phyloP scores from a whole-genome alignment of 2,329 filamentous ascomycete genomes.

The Tolypocladium cylindrosporum region DNA sequence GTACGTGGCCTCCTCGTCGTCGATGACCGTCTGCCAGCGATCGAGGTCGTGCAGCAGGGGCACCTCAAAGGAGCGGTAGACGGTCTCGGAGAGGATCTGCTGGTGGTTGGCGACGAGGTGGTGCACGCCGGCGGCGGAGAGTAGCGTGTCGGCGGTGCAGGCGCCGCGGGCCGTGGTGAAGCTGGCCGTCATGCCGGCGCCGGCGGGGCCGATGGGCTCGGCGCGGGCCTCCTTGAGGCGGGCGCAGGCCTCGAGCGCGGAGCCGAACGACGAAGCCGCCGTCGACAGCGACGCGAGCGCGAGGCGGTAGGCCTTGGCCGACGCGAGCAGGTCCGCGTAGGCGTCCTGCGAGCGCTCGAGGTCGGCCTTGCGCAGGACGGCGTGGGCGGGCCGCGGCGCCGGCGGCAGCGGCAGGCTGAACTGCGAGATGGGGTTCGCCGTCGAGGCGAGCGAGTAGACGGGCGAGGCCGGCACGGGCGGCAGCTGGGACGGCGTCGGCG shows the following conservation, averaged over 20 bases:
- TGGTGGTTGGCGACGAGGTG: conserved; percentile 61
- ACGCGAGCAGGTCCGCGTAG: conserved; percentile 51
- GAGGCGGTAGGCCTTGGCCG: conserved; percentile 53
- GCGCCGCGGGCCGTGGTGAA: conserved; percentile 34
- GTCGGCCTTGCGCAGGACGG: conserved; percentile 53
- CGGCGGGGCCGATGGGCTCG: conserved; percentile 37
- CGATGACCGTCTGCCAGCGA: conserved; percentile 51
- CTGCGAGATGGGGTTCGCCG: conserved; percentile 47
- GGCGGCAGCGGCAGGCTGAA: conserved; percentile 53
- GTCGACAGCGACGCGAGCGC: conserved; percentile 51
- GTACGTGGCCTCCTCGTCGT: conserved; percentile 55
- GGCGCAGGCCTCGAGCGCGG: conserved; percentile 57
- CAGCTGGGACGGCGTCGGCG: conserved; percentile 45
- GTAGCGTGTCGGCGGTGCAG: conserved; percentile 53
- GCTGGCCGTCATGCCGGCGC: conserved; percentile 32
- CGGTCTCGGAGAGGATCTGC: conserved; percentile 58
- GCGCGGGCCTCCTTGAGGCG: conserved; percentile 56
- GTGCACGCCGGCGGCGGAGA: conserved; percentile 54
- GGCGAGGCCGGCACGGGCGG: conserved; percentile 54
- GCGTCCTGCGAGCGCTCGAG: conserved; percentile 52
- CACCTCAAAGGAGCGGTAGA: conserved; percentile 59
- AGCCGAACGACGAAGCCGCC: conserved; percentile 53
- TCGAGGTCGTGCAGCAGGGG: conserved; percentile 61
- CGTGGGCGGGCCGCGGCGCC: conserved; percentile 44
- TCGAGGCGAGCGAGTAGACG: conserved; percentile 54